Percentiles rank a stretch among this genome's conserved stretches.
Evolutionary conservation across 1,139 yeast genomes (phyloP).

Genomic region (Saccharomyces hybrid): DNA sequence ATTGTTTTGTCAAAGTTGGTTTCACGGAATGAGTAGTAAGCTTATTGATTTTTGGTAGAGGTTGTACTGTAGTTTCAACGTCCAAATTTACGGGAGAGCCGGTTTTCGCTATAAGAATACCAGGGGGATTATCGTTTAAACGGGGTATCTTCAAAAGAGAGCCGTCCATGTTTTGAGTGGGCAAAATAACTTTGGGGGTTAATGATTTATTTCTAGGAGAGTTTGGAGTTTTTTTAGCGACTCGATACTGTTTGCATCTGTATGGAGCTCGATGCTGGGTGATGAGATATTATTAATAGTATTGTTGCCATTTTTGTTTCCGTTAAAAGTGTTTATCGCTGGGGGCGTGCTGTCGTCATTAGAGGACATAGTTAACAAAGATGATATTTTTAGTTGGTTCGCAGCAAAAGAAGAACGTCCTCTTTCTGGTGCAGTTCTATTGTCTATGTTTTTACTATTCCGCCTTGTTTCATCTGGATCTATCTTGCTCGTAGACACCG

Average conservation of each 20-base stretch:
- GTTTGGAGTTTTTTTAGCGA: not conserved
- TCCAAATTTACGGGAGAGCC: slow-evolving; percentile 17
- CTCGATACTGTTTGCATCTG: not conserved
- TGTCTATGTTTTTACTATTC: slow-evolving; percentile 5
- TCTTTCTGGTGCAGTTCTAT: not conserved
- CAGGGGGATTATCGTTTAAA: slow-evolving; percentile 7
- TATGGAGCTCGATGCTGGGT: not conserved
- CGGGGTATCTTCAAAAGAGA: not conserved
- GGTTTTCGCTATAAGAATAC: slow-evolving; percentile 15
- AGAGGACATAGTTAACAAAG: slow-evolving; percentile 6
- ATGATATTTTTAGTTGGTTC: slow-evolving; percentile 6
- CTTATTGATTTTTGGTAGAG: not conserved
- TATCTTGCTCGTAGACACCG: not conserved
- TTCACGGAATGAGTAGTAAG: not conserved
- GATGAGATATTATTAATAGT: not conserved
- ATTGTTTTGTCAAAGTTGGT: not conserved
- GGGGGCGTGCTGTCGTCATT: not conserved
- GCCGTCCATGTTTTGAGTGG: slow-evolving; percentile 16
- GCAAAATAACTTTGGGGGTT: slow-evolving; percentile 13
- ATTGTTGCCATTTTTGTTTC: not conserved
- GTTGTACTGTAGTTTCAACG: not conserved
- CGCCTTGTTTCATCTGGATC: not conserved
- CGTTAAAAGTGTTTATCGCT: not conserved
- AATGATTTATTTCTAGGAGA: slow-evolving; percentile 2
- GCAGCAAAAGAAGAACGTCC: slow-evolving; percentile 4